phyloP scores from a whole-genome alignment of 2,329 filamentous ascomycete genomes.

The Colletotrichum sp. region DNA sequence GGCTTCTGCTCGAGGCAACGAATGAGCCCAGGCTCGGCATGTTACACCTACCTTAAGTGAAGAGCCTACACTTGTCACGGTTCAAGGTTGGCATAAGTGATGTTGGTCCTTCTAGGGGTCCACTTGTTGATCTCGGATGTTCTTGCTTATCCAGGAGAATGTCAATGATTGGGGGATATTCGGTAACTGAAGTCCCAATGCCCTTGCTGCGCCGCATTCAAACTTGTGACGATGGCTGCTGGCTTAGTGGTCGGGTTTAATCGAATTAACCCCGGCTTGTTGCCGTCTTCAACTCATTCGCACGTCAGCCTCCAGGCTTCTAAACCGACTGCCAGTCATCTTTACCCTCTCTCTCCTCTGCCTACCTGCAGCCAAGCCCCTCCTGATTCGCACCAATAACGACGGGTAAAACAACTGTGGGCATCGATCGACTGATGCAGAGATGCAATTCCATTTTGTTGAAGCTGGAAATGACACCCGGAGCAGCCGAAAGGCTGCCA shows the following conservation, averaged over 20 bases:
- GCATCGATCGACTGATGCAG: background rate
- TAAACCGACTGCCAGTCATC: background rate
- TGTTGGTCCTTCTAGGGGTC: too few species aligned
- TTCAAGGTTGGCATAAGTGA: background rate
- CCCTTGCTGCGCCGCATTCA: background rate
- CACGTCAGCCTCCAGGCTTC: background rate
- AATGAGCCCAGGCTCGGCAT: background rate
- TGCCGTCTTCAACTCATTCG: background rate
- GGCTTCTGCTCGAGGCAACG: fast-evolving
- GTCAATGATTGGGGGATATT: background rate
- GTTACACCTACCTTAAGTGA: background rate
- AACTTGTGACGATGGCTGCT: background rate
- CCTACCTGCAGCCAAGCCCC: background rate
- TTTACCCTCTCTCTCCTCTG: background rate
- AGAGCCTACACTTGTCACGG: background rate
- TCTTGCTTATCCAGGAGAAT: background rate
- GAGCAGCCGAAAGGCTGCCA: background rate
- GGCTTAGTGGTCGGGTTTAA: background rate
- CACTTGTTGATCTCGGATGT: background rate
- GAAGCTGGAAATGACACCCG: background rate
- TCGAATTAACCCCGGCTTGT: background rate
- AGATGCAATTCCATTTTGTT: background rate
- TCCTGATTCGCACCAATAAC: background rate
- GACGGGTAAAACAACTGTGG: background rate
- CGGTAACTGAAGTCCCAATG: background rate